Evolutionary conservation across 2,329 filamentous ascomycete genomes (phyloP).

Genomic region (Orbilia oligospora): DNA sequence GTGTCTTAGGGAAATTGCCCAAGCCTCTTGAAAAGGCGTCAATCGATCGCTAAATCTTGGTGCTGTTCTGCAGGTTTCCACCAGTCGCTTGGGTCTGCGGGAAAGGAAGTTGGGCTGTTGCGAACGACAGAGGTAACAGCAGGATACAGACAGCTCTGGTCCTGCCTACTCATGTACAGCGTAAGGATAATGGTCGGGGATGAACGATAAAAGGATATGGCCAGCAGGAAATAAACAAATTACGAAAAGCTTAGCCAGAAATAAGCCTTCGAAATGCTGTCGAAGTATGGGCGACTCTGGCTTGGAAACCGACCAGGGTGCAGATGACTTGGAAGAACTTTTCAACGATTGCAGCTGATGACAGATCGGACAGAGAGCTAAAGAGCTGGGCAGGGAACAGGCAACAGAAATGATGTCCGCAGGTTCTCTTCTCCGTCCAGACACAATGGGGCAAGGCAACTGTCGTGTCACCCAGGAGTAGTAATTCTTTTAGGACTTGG

Average conservation of each 20-base stretch:
- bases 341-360: conserved; percentile 35
- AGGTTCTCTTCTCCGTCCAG: conserved; percentile 28
- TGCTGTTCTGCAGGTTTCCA: conserved; percentile 15
- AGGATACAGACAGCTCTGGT: conserved; percentile 1
- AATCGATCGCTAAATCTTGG: conserved; percentile 28
- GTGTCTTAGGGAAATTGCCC: conserved; percentile 16
- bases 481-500: conserved; percentile 45
- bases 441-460: conserved; percentile 24
- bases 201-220: not conserved
- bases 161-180: conserved; percentile 18
- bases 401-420: conserved; percentile 34
- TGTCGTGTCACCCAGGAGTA: conserved; percentile 26
- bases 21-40: conserved; percentile 26
- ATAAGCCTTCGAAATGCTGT: conserved; percentile 53
- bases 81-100: conserved; percentile 27
- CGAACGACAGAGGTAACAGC: conserved; percentile 11
- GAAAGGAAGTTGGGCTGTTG: conserved; percentile 20
- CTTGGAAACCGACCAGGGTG: conserved; percentile 45
- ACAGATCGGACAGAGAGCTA: conserved; percentile 53
- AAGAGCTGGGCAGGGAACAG: conserved; percentile 47
- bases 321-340: conserved; percentile 20
- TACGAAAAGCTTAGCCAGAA: conserved; percentile 57
- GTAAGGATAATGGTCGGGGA: conserved; percentile 2
- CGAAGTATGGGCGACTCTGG: conserved; percentile 36
- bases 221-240: conserved; percentile 34